Conservation (phyloP, 768 basidiomycete genomes). For the Podaxis sp. region DNA sequence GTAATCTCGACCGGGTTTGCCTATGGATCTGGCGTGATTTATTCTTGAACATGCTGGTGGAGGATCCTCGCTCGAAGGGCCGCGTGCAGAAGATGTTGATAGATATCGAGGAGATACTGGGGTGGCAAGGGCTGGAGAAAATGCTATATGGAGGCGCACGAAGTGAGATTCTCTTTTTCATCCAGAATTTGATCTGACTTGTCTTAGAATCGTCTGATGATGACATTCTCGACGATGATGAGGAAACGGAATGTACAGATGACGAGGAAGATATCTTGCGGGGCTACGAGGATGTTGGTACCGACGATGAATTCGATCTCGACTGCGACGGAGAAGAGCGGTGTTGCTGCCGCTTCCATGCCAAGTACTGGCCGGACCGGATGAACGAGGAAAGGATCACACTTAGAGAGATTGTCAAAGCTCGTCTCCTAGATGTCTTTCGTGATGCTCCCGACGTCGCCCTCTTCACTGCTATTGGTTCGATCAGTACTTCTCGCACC, state of each 20-base stretch:
- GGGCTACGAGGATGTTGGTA: slow-evolving; percentile 15
- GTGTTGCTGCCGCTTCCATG: slow-evolving; percentile 38
- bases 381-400: slow-evolving; percentile 38
- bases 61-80: slow-evolving; percentile 28
- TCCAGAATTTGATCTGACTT: slow-evolving; percentile 2
- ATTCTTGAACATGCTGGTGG: slow-evolving; percentile 50
- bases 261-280: slow-evolving; percentile 23
- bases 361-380: slow-evolving; percentile 51
- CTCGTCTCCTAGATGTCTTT: slow-evolving; percentile 48
- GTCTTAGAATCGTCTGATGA: slow-evolving; percentile 23
- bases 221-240: slow-evolving; percentile 22
- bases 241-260: slow-evolving; percentile 28
- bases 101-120: slow-evolving; percentile 54
- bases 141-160: slow-evolving; percentile 57
- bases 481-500: slow-evolving; percentile 33
- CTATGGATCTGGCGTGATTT: slow-evolving; percentile 75
- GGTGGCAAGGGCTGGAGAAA: slow-evolving; percentile 51
- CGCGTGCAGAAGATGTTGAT: slow-evolving; percentile 52
- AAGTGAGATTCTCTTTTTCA: slow-evolving; percentile 33
- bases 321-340: slow-evolving; percentile 25
- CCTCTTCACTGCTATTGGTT: slow-evolving; percentile 44
- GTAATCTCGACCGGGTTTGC: slow-evolving; percentile 42
- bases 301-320: slow-evolving; percentile 24
- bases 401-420: slow-evolving; percentile 46
- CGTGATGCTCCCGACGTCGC: slow-evolving; percentile 44